Conservation (phyloP, 306 rosid species). For the Cicer chorassanicum region DNA sequence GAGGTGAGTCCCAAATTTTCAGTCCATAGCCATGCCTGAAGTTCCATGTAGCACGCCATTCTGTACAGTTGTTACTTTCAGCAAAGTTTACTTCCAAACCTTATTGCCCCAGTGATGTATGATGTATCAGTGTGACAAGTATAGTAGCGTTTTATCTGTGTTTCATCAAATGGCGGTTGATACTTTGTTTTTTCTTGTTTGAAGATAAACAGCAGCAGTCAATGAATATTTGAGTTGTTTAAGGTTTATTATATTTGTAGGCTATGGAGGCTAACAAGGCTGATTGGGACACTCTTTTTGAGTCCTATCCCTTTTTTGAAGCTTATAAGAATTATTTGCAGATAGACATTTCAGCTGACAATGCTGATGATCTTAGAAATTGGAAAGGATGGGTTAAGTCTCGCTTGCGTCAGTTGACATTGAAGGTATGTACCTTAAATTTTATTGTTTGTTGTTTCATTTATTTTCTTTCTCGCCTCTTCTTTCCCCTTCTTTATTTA, state of each 20-base stretch:
- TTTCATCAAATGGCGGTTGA: neutral
- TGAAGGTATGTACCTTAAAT: conserved; percentile 68
- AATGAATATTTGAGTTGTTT: conserved; percentile 26
- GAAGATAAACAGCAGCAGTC: neutral
- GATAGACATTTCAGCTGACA: conserved; percentile 80
- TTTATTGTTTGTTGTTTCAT: conserved; percentile 29
- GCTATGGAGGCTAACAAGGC: conserved; percentile 83
- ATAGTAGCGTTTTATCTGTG: neutral
- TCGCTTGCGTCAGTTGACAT: conserved; percentile 86
- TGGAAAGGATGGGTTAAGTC: conserved; percentile 99
- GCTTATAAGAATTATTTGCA: conserved; percentile 81
- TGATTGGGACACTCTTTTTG: conserved; percentile 91
- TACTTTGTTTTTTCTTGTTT: neutral
- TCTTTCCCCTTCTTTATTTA: conserved; percentile 8
- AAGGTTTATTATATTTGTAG: conserved; percentile 56
- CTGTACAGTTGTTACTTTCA: neutral
- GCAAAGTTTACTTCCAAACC: conserved; percentile 5
- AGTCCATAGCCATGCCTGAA: conserved; percentile 4
- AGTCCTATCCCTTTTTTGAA: conserved; percentile 80
- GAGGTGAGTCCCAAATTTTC: conserved; percentile 3
- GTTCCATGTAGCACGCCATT: conserved; percentile 11
- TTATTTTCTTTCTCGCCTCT: conserved; percentile 21
- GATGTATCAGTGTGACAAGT: neutral
- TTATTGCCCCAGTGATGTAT: neutral
- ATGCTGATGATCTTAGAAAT: conserved; percentile 80